Conservation (phyloP, 2,329 filamentous ascomycete species). For the Claviceps pusilla region DNA sequence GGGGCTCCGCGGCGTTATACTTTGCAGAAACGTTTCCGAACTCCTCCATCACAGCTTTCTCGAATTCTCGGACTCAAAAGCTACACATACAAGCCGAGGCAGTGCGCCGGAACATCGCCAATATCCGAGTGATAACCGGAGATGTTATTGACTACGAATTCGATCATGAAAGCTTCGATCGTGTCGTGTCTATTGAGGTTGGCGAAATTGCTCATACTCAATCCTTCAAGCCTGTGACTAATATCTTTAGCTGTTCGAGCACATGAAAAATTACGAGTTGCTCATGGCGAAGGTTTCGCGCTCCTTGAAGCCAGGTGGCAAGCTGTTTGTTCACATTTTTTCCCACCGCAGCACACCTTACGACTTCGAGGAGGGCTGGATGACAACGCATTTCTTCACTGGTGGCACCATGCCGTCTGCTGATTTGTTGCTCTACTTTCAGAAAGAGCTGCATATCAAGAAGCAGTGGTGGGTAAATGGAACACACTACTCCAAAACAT, state of each 20-base stretch:
- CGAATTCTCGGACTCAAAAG: conserved; percentile 55
- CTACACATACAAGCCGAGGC: conserved; percentile 48
- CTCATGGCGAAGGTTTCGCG: conserved; percentile 48
- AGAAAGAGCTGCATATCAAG: conserved; percentile 42
- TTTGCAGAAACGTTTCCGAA: conserved; percentile 51
- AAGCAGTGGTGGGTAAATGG: conserved; percentile 60
- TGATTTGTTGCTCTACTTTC: conserved; percentile 53
- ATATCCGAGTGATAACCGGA: conserved; percentile 50
- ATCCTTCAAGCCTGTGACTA: background rate
- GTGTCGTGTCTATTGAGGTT: conserved; percentile 49
- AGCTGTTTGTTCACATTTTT: conserved; percentile 57
- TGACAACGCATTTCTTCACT: conserved; percentile 60
- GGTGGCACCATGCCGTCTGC: conserved; percentile 57
- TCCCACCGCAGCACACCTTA: conserved; percentile 50
- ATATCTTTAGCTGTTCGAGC: conserved; percentile 46
- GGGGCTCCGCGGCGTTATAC: conserved; percentile 51
- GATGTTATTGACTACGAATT: conserved; percentile 55
- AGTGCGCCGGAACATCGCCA: conserved; percentile 37
- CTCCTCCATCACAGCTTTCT: conserved; percentile 49
- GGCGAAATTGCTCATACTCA: background rate
- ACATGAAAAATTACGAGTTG: conserved; percentile 62
- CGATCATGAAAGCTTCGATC: conserved; percentile 40
- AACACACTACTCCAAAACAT: conserved; percentile 52
- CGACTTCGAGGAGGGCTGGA: conserved; percentile 58
- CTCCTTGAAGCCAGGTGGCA: conserved; percentile 46